A percentile compares a stretch with the other conserved stretches of the same genome.
Evolutionary conservation across 2,329 filamentous ascomycete species (phyloP).

Genomic region (Fulvia fulva): DNA sequence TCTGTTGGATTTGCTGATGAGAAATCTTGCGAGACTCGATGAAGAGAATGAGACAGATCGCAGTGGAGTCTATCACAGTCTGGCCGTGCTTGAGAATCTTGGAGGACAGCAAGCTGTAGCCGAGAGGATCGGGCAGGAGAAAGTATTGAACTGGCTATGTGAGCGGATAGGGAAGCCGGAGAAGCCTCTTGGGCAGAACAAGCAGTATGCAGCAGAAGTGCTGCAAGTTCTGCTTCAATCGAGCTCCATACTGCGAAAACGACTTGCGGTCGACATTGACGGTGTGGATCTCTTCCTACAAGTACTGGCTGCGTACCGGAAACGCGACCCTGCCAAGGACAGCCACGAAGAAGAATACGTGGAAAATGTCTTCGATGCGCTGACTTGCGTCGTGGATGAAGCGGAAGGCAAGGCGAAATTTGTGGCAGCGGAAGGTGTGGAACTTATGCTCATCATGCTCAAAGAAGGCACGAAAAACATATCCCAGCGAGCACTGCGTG

Average conservation of each 20-base stretch:
- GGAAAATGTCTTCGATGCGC: constrained; percentile 84
- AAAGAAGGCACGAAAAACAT: constrained; percentile 80
- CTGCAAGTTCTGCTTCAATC: constrained; percentile 83
- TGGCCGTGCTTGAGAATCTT: constrained; percentile 79
- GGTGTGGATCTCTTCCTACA: constrained; percentile 78
- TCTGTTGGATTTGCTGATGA: constrained; percentile 67
- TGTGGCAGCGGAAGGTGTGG: constrained; percentile 83
- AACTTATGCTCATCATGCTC: constrained; percentile 87
- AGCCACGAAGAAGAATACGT: constrained; percentile 91
- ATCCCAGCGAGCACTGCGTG: constrained; percentile 69
- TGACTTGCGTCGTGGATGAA: constrained; percentile 78
- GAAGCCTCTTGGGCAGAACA: constrained; percentile 73
- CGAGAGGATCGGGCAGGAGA: constrained; percentile 67
- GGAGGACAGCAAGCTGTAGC: constrained; percentile 66
- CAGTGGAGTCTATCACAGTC: constrained; percentile 78
- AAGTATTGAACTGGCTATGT: constrained; percentile 74
- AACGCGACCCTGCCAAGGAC: constrained; percentile 78
- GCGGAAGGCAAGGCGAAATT: constrained; percentile 73
- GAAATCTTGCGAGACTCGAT: constrained; percentile 74
- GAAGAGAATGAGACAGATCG: constrained; percentile 71
- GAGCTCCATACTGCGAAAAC: constrained; percentile 60
- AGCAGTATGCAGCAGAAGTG: constrained; percentile 90
- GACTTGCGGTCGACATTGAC: constrained; percentile 55
- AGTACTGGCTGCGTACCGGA: constrained; percentile 77
- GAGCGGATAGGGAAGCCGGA: constrained; percentile 68